Base-by-base conservation (phyloP, 495 filamentous ascomycete species). In the Aspergillus nidulans region DNA sequence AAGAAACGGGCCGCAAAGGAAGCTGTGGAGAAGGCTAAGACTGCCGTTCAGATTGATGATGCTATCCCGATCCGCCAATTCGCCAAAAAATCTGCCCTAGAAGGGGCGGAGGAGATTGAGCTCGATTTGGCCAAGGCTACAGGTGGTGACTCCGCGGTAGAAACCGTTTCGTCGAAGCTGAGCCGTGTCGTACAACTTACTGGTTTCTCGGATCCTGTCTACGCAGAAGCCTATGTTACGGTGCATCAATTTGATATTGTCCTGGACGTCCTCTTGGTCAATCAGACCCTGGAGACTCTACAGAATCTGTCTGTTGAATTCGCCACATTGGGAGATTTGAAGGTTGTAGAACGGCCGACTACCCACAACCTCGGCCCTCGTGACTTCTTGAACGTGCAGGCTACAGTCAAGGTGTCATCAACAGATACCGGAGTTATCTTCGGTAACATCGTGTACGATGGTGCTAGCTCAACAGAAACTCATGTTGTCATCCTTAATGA, bases 181-280 rank as follows among this genome's bases (percentile, higher is more conserved):
- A 96, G 87, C 78, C 82, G 94, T 13, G 94, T 99, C 25, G 95
- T 97, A 13, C 95, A 97, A 67, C 82, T 99, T 39, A 99, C 95
- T 21, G 95, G 95, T 50, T 99, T 99, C 81, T 97, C 95, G 1
- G 95, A 99, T 64, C 84, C 95, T 6, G 95, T 99, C 10, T 99
- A 99, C 63, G 95, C 90, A 23, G 95, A 99, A 72, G 95, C 95
- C 19, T 97, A 97, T 61, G 92, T 99, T 64, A 95, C 95, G 62
- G 95, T 97, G 6, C 92, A 97, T 72, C 95, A 97, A 66, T 99
- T 99, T 69, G 95, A 99, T 63, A 99, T 99, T 62, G 88, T 99
- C 18, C 80, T 99, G 6, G 95, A 99, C 65, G 94, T 99, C 15
- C 81, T 99, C 18, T 78, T 99, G 26, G 95, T 99, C 64, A 99